These are phyloP conservation scores for Fomitopsis schrenkii DNA, from an alignment of 1,284 basidiomycete genomes.

Conservation along the genomic window DNA sequence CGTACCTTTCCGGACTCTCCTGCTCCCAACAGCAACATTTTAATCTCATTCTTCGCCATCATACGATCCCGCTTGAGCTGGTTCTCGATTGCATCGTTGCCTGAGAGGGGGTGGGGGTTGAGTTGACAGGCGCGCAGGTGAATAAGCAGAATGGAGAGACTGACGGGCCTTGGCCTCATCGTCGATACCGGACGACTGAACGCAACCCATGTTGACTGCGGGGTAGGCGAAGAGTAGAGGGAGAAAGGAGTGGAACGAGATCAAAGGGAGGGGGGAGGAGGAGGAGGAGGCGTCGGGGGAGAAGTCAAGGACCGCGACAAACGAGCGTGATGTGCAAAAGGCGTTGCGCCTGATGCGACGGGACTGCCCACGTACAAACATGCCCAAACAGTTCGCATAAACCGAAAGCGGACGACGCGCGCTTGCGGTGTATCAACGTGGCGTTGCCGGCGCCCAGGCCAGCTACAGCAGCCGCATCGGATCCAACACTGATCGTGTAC, in stretches of 20 bases:
- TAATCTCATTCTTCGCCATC: slow-evolving; percentile 93
- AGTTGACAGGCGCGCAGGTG: not conserved
- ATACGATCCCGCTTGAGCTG: slow-evolving; percentile 92
- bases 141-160: slow-evolving; percentile 29
- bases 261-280: slow-evolving; percentile 11
- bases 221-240: slow-evolving; percentile 12
- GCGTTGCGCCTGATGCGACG: slow-evolving; percentile 7
- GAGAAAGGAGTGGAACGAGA: slow-evolving; percentile 17
- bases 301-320: not conserved
- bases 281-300: slow-evolving; percentile 6
- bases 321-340: slow-evolving; percentile 8
- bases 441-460: not conserved
- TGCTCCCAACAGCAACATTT: slow-evolving; percentile 88
- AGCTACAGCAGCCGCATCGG: too few relatives aligned
- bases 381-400: slow-evolving; percentile 2
- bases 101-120: slow-evolving; percentile 31
- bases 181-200: slow-evolving; percentile 66
- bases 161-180: slow-evolving; percentile 79
- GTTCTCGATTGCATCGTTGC: slow-evolving; percentile 94
- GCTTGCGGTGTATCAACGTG: not conserved
- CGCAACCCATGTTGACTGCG: slow-evolving; percentile 60
- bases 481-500: too few relatives aligned
- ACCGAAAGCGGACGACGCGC: not conserved
- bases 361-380: not conserved
- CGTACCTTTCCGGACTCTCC: slow-evolving; percentile 88